Base-by-base conservation (phyloP, 2,329 filamentous ascomycete genomes). In the Colletotrichum lupini region DNA sequence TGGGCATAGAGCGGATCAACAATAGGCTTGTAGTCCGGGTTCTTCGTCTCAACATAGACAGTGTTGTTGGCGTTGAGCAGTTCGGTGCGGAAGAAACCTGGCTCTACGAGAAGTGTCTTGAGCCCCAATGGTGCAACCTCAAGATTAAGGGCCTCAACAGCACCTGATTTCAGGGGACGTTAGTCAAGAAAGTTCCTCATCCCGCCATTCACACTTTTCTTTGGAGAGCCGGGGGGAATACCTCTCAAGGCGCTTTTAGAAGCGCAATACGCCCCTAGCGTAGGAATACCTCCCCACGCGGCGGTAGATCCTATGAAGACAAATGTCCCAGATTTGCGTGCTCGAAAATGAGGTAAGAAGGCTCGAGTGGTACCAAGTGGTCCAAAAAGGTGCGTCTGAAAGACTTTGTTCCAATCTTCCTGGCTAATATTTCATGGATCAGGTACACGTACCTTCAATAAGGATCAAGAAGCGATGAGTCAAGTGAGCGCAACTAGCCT, bases 41-140 rank as follows among this genome's bases (percentile, higher is more conserved):
- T 53, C 0, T 77, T 74, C 1, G 78, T 56, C 0, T 77, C 76
- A 1, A 79, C 77, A 12, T 81, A 77, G 19, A 75, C 77, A 16
- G 82, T 76, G 5, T 83, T 83, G 26, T 77, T 78, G 1, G 9
- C 59, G 14, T 52, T 62, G 42, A 87, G 82, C 0, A 84, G 81
- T 0, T 79, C 78, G 0, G 85, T 87, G 3, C 82, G 78, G 69
- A 86, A 87, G 67, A 84, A 86, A 0, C 88, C 88, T 0, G 87
- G 85, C 61, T 85, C 84, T 5, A 86, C 77, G 0, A 85, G 76
- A 1, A 84, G 76, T 0, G 83, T 76, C 26, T 82, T 79, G 49
- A 87, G 76, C 1, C 78, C 80, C 0, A 79, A 77, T 3, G 77
- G 77, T 67, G 79, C 72, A 1, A 79, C 68, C 12, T 78, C 77